phyloP scores from a whole-genome alignment of 345 rosid species.

The Brassica napus region DNA sequence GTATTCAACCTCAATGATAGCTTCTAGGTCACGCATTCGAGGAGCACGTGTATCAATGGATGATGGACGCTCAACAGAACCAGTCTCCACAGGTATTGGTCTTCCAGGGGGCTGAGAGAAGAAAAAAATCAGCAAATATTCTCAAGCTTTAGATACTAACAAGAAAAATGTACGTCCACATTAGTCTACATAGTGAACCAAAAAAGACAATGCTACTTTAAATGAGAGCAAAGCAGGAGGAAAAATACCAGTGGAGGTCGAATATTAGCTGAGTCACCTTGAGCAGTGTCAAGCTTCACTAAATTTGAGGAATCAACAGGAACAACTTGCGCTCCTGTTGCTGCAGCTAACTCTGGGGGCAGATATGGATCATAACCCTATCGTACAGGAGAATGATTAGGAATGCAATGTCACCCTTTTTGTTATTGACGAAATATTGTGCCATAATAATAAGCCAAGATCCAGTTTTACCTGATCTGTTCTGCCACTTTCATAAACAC shows the following conservation, averaged over 20 bases:
- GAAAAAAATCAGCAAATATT: slow-evolving; percentile 20
- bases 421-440: slow-evolving; percentile 8
- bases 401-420: slow-evolving; percentile 14
- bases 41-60: slow-evolving; percentile 88
- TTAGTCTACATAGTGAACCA: neutral
- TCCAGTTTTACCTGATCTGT: slow-evolving; percentile 70
- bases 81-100: slow-evolving; percentile 94
- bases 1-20: slow-evolving; percentile 80
- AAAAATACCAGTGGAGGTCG: slow-evolving; percentile 83
- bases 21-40: slow-evolving; percentile 88
- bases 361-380: slow-evolving; percentile 96
- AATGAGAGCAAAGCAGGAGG: slow-evolving; percentile 13
- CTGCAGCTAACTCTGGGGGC: slow-evolving; percentile 99
- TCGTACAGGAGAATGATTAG: slow-evolving; percentile 26
- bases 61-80: slow-evolving; percentile 85
- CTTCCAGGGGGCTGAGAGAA: slow-evolving; percentile 90
- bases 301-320: slow-evolving; percentile 56
- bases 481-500: slow-evolving; percentile 96
- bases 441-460: slow-evolving; percentile 13
- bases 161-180: neutral
- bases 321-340: slow-evolving; percentile 70
- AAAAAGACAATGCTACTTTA: slow-evolving; percentile 13
- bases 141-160: slow-evolving; percentile 14
- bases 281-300: slow-evolving; percentile 62
- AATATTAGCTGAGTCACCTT: slow-evolving; percentile 55